Percentiles rank a stretch among this genome's conserved stretches.
Evolutionary conservation across 306 rosid genomes (phyloP).

Genomic region (Vigna trinervia): DNA sequence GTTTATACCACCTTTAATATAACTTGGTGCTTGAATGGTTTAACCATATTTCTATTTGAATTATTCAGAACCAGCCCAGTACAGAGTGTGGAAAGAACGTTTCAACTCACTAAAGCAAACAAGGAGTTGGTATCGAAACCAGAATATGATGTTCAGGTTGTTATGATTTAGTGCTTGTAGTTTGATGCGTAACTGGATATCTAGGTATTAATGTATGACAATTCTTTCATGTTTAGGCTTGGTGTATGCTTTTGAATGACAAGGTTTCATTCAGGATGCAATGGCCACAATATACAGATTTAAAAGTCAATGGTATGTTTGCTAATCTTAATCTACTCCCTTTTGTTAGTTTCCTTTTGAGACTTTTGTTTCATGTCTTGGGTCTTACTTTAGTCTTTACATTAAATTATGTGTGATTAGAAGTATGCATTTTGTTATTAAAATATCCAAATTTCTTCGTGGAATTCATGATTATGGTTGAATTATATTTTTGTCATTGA

Average conservation of each 20-base stretch:
- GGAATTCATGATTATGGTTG: slow-evolving; percentile 15
- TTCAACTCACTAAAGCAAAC: slow-evolving; percentile 75
- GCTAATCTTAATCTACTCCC: not conserved
- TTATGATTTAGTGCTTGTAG: slow-evolving; percentile 37
- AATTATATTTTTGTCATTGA: slow-evolving; percentile 22
- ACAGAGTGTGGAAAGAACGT: slow-evolving; percentile 82
- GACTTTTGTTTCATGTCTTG: slow-evolving; percentile 21
- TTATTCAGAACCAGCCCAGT: slow-evolving; percentile 74
- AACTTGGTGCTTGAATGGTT: slow-evolving; percentile 27
- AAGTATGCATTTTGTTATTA: slow-evolving; percentile 10
- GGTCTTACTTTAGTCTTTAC: slow-evolving; percentile 19
- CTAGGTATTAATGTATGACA: slow-evolving; percentile 37
- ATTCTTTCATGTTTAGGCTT: slow-evolving; percentile 61
- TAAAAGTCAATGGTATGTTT: slow-evolving; percentile 89
- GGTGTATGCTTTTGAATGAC: slow-evolving; percentile 99
- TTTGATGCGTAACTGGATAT: slow-evolving; percentile 16
- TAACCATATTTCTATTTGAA: slow-evolving; percentile 36
- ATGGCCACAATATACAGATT: slow-evolving; percentile 94
- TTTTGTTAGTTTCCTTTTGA: slow-evolving; percentile 25
- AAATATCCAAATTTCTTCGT: not conserved
- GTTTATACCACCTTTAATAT: not conserved
- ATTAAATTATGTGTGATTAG: not conserved
- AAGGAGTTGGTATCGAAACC: slow-evolving; percentile 71
- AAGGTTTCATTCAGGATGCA: slow-evolving; percentile 98
- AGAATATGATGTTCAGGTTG: slow-evolving; percentile 93